Evolutionary conservation across 805 yeast genomes (phyloP), one percentile per base, ranked within the genome.

Genomic region (Ogataea methanolica): DNA sequence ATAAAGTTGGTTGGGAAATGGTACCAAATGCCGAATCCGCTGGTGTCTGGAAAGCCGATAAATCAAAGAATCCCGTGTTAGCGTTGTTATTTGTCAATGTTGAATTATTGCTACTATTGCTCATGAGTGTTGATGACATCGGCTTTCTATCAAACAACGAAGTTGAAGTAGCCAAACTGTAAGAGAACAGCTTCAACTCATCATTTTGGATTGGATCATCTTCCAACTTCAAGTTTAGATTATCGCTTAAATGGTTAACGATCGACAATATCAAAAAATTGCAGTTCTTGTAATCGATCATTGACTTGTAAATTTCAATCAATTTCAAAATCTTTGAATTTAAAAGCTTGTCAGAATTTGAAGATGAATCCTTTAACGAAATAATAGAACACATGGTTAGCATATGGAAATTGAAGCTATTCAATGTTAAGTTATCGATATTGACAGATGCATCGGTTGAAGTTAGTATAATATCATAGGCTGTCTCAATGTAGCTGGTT

Each of bases 331-430:
- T 45, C 37, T 51, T 60, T 17, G 39, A 42, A 19, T 50, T 47
- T 12, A 52, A 31, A 14, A 43, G 22, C 36, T 48, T 47, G 29
- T 53, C 58, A 14, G 43, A 26, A 39, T 46, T 47, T 26, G 50
- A 58, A n/a, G 42, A 43, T 1, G 51, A 39, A 19, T 51, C 54
- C 17, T 56, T 52, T 31, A 64, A 49, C n/a, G 43, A 47, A 16
- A 53, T 51, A 7, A 64, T 52, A n/a, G 66, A 54, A 31, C 63
- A 44, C 46, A 64, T 45, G 15, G 56, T 54, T 39, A 63, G 33
- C 36, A 64, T 50, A 46, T 64, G 68, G 45, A 64, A 62, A 47
- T 64, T 63, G 53, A 64, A 64, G 48, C 67, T 61, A 43, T 62
- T 63, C 29, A 61, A 53, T 36, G 65, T 51, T 37, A 64, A 43